Conservation (phyloP, 768 basidiomycete species). For the Leccinum subgranulosum region DNA sequence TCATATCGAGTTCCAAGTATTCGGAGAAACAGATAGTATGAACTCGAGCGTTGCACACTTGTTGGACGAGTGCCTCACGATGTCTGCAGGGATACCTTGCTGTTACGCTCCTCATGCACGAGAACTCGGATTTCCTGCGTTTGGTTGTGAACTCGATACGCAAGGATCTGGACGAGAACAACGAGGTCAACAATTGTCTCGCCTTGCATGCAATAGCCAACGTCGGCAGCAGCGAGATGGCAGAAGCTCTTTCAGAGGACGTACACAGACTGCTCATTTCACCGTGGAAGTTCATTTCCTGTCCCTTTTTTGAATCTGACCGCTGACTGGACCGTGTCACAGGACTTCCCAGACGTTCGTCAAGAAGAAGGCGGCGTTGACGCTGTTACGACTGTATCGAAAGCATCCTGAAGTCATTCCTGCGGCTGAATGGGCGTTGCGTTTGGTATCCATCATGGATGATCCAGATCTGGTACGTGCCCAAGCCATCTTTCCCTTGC, state of each 20-base stretch:
- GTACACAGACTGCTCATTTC: constrained; percentile 95
- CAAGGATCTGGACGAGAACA: constrained; percentile 93
- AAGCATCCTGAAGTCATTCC: constrained; percentile 96
- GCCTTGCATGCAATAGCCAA: constrained; percentile 98
- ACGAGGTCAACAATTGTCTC: constrained; percentile 93
- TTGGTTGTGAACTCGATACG: constrained; percentile 98
- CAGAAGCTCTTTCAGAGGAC: constrained; percentile 89
- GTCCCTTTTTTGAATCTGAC: constrained; percentile 4
- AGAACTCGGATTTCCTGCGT: constrained; percentile 95
- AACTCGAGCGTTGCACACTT: constrained; percentile 2
- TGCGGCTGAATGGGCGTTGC: constrained; percentile 91
- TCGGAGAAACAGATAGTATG: constrained; percentile 98
- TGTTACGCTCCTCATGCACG: constrained; percentile 95
- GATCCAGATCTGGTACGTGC: constrained; percentile 73
- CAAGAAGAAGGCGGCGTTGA: constrained; percentile 97
- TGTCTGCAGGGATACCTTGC: constrained; percentile 87
- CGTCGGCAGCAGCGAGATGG: constrained; percentile 97
- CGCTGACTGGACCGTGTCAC: constrained; percentile 11
- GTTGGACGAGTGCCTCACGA: constrained; percentile 2
- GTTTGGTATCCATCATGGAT: constrained; percentile 95
- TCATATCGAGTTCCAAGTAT: constrained; percentile 93
- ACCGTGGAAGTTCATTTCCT: constrained; percentile 55
- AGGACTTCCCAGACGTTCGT: constrained; percentile 95
- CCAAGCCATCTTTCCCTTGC: neutral
- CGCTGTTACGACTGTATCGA: constrained; percentile 86